A percentile compares a stretch with the other conserved stretches of the same genome.
phyloP scores from a whole-genome alignment of 78 protist genomes.

The Monosiga brevicollis region DNA sequence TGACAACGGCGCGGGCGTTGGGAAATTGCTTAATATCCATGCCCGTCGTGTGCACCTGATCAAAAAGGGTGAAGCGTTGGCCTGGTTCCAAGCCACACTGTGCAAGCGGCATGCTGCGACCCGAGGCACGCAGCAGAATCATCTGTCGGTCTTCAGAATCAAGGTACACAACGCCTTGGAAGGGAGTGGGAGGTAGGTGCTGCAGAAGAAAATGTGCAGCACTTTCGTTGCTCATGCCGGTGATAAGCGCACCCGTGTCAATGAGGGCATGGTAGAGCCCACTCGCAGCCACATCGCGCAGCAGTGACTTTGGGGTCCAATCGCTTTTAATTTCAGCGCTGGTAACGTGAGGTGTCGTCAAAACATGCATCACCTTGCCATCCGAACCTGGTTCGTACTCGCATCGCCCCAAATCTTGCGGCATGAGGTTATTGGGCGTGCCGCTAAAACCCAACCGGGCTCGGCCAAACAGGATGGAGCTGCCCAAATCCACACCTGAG shows the following conservation, averaged over 20 bases:
- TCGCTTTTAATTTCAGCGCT: not conserved
- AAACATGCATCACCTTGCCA: slow-evolving; percentile 41
- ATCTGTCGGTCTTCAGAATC: slow-evolving; percentile 44
- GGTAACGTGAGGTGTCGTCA: slow-evolving; percentile 31
- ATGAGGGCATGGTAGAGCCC: slow-evolving; percentile 59
- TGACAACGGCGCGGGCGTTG: slow-evolving; percentile 58
- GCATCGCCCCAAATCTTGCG: slow-evolving; percentile 61
- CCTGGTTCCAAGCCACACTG: slow-evolving; percentile 44
- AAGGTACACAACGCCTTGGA: slow-evolving; percentile 54
- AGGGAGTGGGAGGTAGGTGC: not conserved
- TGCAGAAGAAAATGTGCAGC: slow-evolving; percentile 47
- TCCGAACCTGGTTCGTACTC: slow-evolving; percentile 61
- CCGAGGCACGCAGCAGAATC: slow-evolving; percentile 20
- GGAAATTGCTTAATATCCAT: slow-evolving; percentile 64
- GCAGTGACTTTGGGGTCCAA: slow-evolving; percentile 14
- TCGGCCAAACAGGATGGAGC: slow-evolving; percentile 32
- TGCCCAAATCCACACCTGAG: slow-evolving; percentile 62
- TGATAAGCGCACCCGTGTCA: slow-evolving; percentile 70
- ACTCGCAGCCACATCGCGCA: slow-evolving; percentile 15
- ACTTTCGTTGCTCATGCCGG: slow-evolving; percentile 41
- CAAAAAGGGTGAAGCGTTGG: slow-evolving; percentile 63
- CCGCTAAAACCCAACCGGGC: slow-evolving; percentile 59
- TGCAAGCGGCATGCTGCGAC: slow-evolving; percentile 25
- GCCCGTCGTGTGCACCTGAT: slow-evolving; percentile 76
- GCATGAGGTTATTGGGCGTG: slow-evolving; percentile 66